These are phyloP conservation scores for Echium plantagineum DNA, from an alignment of 257 asterid species.

Conservation along the genomic window DNA sequence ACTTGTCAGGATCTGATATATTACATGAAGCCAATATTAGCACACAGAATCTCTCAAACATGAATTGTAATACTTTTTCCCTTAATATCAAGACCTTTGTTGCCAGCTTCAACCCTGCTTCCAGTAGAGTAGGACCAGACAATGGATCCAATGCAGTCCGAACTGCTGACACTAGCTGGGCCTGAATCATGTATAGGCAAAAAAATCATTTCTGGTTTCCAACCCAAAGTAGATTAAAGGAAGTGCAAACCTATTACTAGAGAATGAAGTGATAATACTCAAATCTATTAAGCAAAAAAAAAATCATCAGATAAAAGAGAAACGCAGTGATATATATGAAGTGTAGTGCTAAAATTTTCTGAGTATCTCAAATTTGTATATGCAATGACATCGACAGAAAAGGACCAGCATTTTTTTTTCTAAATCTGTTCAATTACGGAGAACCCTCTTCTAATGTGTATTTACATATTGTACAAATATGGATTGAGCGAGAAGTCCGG, in stretches of 20 bases:
- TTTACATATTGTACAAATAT: constrained; percentile 8
- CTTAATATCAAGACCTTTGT: constrained; percentile 51
- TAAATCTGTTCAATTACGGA: background rate
- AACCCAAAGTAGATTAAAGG: background rate
- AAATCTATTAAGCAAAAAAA: too few species aligned
- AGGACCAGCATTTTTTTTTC: background rate
- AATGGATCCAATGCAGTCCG: constrained; percentile 84
- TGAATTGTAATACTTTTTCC: constrained; percentile 5
- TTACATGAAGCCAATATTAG: constrained; percentile 18
- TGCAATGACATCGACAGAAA: background rate
- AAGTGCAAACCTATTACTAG: background rate
- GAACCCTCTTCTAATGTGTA: background rate
- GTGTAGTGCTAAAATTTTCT: background rate
- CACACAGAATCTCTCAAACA: constrained; percentile 10
- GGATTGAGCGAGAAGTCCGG: constrained; percentile 7
- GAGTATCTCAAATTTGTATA: background rate
- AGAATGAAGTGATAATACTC: background rate
- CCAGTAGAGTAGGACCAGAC: constrained; percentile 80
- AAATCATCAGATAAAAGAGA: background rate
- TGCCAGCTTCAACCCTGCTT: constrained; percentile 91
- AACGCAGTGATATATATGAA: background rate
- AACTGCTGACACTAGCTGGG: constrained; percentile 91
- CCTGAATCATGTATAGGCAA: constrained; percentile 30
- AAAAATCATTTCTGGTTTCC: background rate
- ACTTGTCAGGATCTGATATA: constrained; percentile 84